Base-by-base conservation (phyloP, 75 land plant species). In the Cupressus sempervirens region DNA sequence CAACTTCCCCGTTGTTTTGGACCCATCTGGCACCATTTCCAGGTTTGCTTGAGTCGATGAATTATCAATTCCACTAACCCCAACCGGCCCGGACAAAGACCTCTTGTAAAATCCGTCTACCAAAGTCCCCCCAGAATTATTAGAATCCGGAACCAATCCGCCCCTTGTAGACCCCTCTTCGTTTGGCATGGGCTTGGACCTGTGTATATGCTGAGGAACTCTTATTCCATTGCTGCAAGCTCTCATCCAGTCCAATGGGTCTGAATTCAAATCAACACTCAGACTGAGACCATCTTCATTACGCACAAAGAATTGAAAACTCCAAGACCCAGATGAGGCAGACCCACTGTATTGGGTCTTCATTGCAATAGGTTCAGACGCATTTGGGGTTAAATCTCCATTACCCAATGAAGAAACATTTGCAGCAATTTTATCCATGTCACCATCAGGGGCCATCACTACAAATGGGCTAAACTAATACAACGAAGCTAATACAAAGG, bases 221-320 rank as follows among this genome's bases (percentile, higher is more conserved):
- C 65, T 46, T 35, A 82, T 30, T 32, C 15, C 62, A 82, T 81
- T 6, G 30, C 83, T 52, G 46, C 83, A 82, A 15, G 20, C 54
- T 53, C 62, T 82, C 36, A 82, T 81, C 83, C 83, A 82, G 34
- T 82, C 83, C 30, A 46, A 32, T 52, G 83, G 83, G 35, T 12
- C 32, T 1, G 83, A 82, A 82, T 53, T 53, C 83, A 82, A 32
- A 34, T 82, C 83, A 30, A 82, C 65, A 20, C 15, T 26, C 62
- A 82, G 41, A 53, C 35, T 54, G 35, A 82, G 36, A 10, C 83
- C 83, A 32, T 82, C 83, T 30, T 82, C 83, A 29, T 32, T 48
- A 7, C 53, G 36, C 54, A 34, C 83, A 18, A 50, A 82, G 40
- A 53, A 82, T 62, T 82, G 83, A 35, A 82, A 82, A 26, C 16